phyloP scores from a whole-genome alignment of 164 flowering plant genomes.

The Euptelea pleiosperma region DNA sequence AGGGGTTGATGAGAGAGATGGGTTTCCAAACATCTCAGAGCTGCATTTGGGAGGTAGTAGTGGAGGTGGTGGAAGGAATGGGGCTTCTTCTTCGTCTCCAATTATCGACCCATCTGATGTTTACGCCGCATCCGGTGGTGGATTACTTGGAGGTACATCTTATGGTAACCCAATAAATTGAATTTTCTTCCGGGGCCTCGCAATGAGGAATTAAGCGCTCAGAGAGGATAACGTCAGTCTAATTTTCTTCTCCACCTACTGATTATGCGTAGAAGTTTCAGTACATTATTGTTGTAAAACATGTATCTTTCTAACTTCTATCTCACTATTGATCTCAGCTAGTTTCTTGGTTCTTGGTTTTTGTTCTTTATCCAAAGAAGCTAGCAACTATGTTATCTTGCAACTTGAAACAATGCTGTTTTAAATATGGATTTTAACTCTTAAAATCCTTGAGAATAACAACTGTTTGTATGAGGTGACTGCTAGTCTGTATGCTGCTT shows the following conservation, averaged over 20 bases:
- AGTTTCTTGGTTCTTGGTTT: conserved; percentile 4
- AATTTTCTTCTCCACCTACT: not conserved
- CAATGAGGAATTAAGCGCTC: not conserved
- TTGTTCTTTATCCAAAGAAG: conserved; percentile 3
- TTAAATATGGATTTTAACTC: not conserved
- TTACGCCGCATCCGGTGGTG: conserved; percentile 49
- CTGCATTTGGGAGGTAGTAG: conserved; percentile 71
- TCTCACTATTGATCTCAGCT: not conserved
- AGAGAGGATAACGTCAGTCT: too few species aligned
- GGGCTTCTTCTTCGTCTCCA: conserved; percentile 46
- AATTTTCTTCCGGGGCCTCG: not conserved
- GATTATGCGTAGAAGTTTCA: not conserved
- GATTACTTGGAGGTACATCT: conserved; percentile 55
- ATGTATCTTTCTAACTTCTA: conserved; percentile 2
- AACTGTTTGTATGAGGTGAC: conserved; percentile 8
- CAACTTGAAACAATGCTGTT: conserved; percentile 2
- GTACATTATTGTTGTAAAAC: conserved; percentile 2
- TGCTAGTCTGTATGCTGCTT: conserved; percentile 18
- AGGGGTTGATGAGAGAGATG: conserved; percentile 58
- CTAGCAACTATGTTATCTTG: not conserved
- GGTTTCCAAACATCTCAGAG: conserved; percentile 72
- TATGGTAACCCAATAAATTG: conserved; percentile 69
- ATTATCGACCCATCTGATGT: conserved; percentile 57
- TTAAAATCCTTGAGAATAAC: not conserved
- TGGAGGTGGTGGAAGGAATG: conserved; percentile 34